These are phyloP conservation scores for Salvia hispanica DNA, from an alignment of 257 asterid species.

Conservation along the genomic window DNA sequence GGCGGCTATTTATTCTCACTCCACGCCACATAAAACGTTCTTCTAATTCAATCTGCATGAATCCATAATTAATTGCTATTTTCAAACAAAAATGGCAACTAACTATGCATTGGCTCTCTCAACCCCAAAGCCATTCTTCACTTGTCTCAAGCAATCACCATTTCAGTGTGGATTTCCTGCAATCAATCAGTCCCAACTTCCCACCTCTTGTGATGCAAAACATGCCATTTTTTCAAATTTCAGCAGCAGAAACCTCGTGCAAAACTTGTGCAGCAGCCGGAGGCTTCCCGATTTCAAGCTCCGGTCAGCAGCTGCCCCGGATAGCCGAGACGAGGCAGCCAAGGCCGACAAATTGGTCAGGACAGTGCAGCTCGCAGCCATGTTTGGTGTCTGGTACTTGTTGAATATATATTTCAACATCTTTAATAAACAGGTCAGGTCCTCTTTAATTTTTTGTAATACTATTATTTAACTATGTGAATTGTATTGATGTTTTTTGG, in stretches of 20 bases:
- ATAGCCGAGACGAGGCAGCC: constrained; percentile 33
- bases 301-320: constrained; percentile 55
- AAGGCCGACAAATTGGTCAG: constrained; percentile 29
- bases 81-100: constrained; percentile 42
- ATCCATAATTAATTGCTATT: constrained; percentile 1
- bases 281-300: constrained; percentile 36
- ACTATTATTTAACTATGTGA: not conserved
- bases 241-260: constrained; percentile 2
- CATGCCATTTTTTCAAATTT: constrained; percentile 24
- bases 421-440: constrained; percentile 74
- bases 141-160: constrained; percentile 32
- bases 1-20: not conserved
- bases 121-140: constrained; percentile 46
- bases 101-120: constrained; percentile 45
- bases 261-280: constrained; percentile 20
- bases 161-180: constrained; percentile 22
- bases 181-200: constrained; percentile 9
- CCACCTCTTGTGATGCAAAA: constrained; percentile 16
- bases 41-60: not conserved
- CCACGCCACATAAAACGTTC: not conserved
- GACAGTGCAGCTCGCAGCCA: constrained; percentile 59
- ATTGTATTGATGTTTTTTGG: constrained; percentile 7
- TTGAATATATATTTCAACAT: constrained; percentile 86
- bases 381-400: constrained; percentile 77
- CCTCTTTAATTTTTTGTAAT: not conserved